These are phyloP conservation scores for Rhizophagus prolifer DNA, from an alignment of 192 early-diverging fungal species.

Conservation along the genomic window DNA sequence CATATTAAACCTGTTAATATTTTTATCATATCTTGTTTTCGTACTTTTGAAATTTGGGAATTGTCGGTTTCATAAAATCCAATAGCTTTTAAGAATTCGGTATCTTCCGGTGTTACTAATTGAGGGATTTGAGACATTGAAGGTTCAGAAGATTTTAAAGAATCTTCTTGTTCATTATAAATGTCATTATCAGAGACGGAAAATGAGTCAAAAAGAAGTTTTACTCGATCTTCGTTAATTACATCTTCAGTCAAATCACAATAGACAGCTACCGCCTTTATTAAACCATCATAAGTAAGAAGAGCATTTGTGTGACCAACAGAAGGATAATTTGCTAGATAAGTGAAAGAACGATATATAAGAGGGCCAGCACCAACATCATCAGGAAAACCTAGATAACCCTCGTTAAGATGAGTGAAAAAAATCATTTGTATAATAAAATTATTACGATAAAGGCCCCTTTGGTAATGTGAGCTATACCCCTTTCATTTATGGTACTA, in stretches of 20 bases:
- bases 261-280: conserved; percentile 13
- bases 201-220: conserved; percentile 25
- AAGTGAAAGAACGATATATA: conserved; percentile 16
- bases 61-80: neutral
- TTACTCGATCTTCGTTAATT: conserved; percentile 16
- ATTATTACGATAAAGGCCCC: conserved; percentile 12
- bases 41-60: neutral
- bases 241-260: conserved; percentile 3
- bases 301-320: neutral
- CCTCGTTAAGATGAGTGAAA: neutral
- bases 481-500: neutral
- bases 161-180: neutral
- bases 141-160: neutral
- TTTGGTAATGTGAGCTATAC: conserved; percentile 7
- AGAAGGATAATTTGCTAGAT: conserved; percentile 11
- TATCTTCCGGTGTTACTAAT: neutral
- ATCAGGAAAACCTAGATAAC: conserved; percentile 7
- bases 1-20: conserved; percentile 18
- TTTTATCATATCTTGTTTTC: conserved; percentile 5
- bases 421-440: neutral
- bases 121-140: neutral
- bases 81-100: conserved; percentile 4
- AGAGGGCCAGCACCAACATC: neutral
- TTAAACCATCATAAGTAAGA: conserved; percentile 13
- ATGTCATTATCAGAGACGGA: neutral